phyloP scores from a whole-genome alignment of 345 rosid genomes.

The Ceriops zippeliana region DNA sequence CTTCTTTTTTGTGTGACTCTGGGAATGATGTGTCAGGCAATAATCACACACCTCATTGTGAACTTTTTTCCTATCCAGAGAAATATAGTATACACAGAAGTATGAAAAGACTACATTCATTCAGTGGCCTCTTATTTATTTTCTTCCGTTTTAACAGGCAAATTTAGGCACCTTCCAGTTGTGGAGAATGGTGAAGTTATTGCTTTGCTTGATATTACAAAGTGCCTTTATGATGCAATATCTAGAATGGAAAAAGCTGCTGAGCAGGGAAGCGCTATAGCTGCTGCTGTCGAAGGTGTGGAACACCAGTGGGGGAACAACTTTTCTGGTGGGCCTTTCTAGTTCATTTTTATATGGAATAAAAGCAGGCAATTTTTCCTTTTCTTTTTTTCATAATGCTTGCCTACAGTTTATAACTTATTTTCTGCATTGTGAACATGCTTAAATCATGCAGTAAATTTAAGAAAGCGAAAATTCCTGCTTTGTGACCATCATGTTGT shows the following conservation, averaged over 20 bases:
- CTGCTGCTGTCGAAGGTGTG: constrained; percentile 98
- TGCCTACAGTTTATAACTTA: background rate
- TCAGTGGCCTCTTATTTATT: constrained; percentile 6
- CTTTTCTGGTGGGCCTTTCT: constrained; percentile 49
- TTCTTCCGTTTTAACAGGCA: constrained; percentile 43
- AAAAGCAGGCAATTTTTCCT: background rate
- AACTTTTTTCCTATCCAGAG: background rate
- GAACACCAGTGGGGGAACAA: constrained; percentile 90
- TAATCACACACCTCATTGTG: background rate
- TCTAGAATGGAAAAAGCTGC: constrained; percentile 98
- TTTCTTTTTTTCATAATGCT: no score
- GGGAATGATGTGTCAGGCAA: background rate
- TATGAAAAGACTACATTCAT: background rate
- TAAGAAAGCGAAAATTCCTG: no score
- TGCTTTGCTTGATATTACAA: constrained; percentile 91
- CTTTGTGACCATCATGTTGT: no score
- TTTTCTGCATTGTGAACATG: background rate
- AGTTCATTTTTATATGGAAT: background rate
- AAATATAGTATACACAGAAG: background rate
- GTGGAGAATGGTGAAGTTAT: constrained; percentile 98
- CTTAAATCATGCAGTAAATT: no score
- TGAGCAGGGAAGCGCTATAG: constrained; percentile 95
- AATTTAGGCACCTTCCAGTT: constrained; percentile 95
- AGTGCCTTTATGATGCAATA: constrained; percentile 94
- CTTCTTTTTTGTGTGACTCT: background rate